Evolutionary conservation across 495 filamentous ascomycete species (phyloP), one percentile per base, ranked within the genome.

Genomic region (Hypoxylon fuscum): DNA sequence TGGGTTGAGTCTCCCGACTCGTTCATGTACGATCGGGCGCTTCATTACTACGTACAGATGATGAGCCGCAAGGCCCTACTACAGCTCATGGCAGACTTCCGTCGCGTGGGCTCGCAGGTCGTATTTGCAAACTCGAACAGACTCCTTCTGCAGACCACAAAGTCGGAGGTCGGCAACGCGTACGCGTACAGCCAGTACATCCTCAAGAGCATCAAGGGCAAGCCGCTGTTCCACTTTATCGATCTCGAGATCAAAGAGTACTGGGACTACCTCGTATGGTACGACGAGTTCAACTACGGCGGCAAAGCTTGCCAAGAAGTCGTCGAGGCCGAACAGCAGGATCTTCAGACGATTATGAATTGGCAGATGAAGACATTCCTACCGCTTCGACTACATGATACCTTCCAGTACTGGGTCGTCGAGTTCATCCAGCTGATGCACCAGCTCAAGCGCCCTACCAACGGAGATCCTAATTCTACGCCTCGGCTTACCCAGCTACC

Each of bases 201-300:
- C 43, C 78, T 98, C 57, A 97, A 97, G 78, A 94, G 93, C 14
- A 96, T 99, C 73, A 90, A 95, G 68, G 87, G 87, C 18, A 98
- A 97, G 68, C 93, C 95, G 0, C 83, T 96, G 0, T 99, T 99
- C 80, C 90, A 96, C 72, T 99, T 99, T 74, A 87, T 99, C 44
- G 96, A 99, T 64, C 82, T 99, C 8, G 91, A 97, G 64, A 96
- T 99, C 72, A 96, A 93, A 66, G 95, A 99, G 72, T 99, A 98
- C 72, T 99, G 95, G 95, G 95, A 99, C 70, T 98, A 97, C 73
- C 87, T 99, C 0, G 87, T 96, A n/a, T 99, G 95, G 95, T 97
- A 97, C 60, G 95, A 99, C 72, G 93, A 96, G 75, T 95, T 93
- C 78, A 99, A 99, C 75, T 97, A 97, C 72, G 95, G 95, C 49